Evolutionary conservation across 116 monocot species (phyloP).

Genomic region (Trichopus zeylanicus): DNA sequence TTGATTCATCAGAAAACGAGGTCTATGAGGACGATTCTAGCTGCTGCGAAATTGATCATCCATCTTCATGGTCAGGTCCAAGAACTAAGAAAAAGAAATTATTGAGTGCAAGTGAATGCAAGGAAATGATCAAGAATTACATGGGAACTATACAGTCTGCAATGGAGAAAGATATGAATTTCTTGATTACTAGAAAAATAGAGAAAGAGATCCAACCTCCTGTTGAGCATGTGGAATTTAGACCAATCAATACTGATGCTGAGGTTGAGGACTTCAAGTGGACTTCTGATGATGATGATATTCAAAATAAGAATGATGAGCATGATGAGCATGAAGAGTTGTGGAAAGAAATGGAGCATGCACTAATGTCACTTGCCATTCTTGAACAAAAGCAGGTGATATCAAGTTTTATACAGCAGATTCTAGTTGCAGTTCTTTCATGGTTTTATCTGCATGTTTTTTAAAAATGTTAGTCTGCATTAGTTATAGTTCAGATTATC

Average conservation of each 20-base stretch:
- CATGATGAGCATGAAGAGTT: constrained; percentile 60
- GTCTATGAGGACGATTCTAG: too few relatives aligned
- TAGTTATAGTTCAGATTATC: too few relatives aligned
- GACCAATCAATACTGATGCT: constrained; percentile 3
- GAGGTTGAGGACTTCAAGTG: constrained; percentile 40
- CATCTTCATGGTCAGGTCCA: background rate
- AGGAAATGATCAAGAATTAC: constrained; percentile 33
- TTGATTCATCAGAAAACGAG: background rate
- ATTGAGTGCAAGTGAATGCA: constrained; percentile 25
- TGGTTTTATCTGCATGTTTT: too few relatives aligned
- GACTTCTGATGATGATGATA: constrained; percentile 20
- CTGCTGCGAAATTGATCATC: background rate
- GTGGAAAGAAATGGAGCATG: constrained; percentile 74
- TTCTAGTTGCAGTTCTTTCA: too few relatives aligned
- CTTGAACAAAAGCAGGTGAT: constrained; percentile 56
- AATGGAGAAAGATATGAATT: too few relatives aligned
- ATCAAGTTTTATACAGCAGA: background rate
- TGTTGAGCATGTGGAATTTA: background rate
- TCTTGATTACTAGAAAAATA: too few relatives aligned
- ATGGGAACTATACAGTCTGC: constrained; percentile 30
- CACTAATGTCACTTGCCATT: constrained; percentile 31
- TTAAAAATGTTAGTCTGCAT: too few relatives aligned
- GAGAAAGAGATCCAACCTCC: too few relatives aligned
- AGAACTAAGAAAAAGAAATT: constrained; percentile 14
- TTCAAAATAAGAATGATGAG: constrained; percentile 22